phyloP scores from a whole-genome alignment of 176 grass and related monocot species.

The Eleusine indica region DNA sequence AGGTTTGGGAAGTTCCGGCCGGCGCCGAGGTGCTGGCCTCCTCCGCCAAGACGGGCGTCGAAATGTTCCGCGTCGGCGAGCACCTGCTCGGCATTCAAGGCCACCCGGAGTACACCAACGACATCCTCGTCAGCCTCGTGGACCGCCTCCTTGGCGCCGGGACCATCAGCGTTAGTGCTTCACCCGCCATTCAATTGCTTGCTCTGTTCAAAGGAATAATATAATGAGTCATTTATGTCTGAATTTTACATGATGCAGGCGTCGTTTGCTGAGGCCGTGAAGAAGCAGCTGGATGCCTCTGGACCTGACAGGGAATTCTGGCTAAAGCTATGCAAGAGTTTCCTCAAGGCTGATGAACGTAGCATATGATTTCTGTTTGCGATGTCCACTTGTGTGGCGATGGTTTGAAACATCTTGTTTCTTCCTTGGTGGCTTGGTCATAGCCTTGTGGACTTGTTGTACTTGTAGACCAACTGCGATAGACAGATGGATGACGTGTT shows the following conservation, averaged over 20 bases:
- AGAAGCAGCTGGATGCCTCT: slow-evolving; percentile 52
- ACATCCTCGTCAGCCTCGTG: slow-evolving; percentile 76
- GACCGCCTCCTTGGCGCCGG: slow-evolving; percentile 58
- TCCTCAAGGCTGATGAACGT: slow-evolving; percentile 59
- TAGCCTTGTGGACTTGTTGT: not conserved
- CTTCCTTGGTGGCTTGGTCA: not conserved
- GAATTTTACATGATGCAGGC: slow-evolving; percentile 17
- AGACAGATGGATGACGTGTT: not conserved
- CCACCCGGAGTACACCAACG: slow-evolving; percentile 85
- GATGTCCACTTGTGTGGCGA: not conserved
- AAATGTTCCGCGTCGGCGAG: slow-evolving; percentile 77
- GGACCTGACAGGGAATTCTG: slow-evolving; percentile 72
- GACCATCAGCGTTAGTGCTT: slow-evolving; percentile 49
- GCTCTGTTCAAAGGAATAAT: not conserved
- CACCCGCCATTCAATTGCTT: not conserved
- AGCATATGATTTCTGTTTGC: not conserved
- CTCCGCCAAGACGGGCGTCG: slow-evolving; percentile 66
- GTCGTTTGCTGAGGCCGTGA: slow-evolving; percentile 55
- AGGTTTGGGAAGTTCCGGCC: slow-evolving; percentile 77
- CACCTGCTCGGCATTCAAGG: slow-evolving; percentile 81
- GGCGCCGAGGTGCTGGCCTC: slow-evolving; percentile 76
- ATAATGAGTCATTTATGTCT: not conserved
- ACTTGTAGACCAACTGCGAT: not conserved
- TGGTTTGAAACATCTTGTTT: not conserved
- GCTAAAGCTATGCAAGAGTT: slow-evolving; percentile 74